Conservation (phyloP, 164 flowering plant species). For the Vitis amurensis region DNA sequence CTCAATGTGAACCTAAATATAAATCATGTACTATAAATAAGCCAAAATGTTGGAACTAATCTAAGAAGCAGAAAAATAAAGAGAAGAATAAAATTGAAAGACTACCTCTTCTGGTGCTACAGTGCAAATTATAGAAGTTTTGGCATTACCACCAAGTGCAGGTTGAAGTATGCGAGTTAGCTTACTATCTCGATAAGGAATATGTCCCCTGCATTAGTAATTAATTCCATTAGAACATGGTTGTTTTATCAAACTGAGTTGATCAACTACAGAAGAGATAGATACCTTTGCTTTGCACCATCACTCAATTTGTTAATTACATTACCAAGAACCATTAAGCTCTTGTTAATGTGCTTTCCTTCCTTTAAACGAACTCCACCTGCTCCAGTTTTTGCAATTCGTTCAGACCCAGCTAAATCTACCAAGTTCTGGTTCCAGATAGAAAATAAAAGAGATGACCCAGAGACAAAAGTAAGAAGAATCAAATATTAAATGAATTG, state of each 20-base stretch:
- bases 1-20: slow-evolving; percentile 71
- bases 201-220: slow-evolving; percentile 72
- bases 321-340: slow-evolving; percentile 95
- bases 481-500: background rate
- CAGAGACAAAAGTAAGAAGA: background rate
- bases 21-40: slow-evolving; percentile 1
- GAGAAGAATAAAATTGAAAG: background rate
- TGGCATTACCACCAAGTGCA: slow-evolving; percentile 98
- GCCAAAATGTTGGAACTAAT: background rate
- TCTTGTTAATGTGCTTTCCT: slow-evolving; percentile 95
- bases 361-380: slow-evolving; percentile 94
- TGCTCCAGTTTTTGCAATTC: slow-evolving; percentile 97
- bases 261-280: background rate
- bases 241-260: background rate
- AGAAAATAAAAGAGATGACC: slow-evolving; percentile 1
- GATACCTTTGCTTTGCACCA: slow-evolving; percentile 81
- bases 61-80: background rate
- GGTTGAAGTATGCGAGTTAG: slow-evolving; percentile 96
- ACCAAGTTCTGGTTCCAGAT: slow-evolving; percentile 70
- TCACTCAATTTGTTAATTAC: slow-evolving; percentile 95
- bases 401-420: slow-evolving; percentile 96
- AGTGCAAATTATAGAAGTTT: slow-evolving; percentile 95
- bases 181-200: slow-evolving; percentile 98
- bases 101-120: slow-evolving; percentile 96
- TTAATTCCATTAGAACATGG: slow-evolving; percentile 7